A percentile compares a stretch with the other conserved stretches of the same genome.
These are phyloP conservation scores for Pythium graminicola DNA, from an alignment of 352 stramenopile genomes.

Conservation along the genomic window DNA sequence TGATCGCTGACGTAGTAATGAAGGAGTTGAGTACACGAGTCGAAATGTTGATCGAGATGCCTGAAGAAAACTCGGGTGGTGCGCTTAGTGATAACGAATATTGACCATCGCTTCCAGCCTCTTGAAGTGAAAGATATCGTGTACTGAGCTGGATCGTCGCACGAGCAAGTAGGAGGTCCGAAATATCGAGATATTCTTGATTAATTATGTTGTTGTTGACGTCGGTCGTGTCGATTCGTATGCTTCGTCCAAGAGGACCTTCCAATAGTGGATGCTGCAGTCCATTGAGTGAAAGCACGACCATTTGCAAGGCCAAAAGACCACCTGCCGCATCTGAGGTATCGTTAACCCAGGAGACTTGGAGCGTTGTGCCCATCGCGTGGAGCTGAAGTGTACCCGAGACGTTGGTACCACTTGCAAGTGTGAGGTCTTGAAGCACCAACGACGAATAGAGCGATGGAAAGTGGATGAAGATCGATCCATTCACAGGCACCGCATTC, in stretches of 20 bases:
- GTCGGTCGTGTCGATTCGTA: slow-evolving; percentile 53
- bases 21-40: not conserved
- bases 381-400: slow-evolving; percentile 4
- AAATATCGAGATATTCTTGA: slow-evolving; percentile 39
- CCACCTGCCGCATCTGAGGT: slow-evolving; percentile 5
- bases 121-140: slow-evolving; percentile 17
- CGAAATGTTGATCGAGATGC: slow-evolving; percentile 18
- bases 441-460: slow-evolving; percentile 39
- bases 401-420: not conserved
- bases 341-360: slow-evolving; percentile 6
- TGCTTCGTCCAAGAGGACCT: slow-evolving; percentile 34
- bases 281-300: slow-evolving; percentile 27
- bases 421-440: not conserved
- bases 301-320: slow-evolving; percentile 21
- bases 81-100: slow-evolving; percentile 46
- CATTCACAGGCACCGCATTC: slow-evolving; percentile 32
- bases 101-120: not conserved
- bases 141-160: slow-evolving; percentile 35
- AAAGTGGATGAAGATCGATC: slow-evolving; percentile 39
- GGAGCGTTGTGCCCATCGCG: not conserved
- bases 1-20: slow-evolving; percentile 6
- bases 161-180: slow-evolving; percentile 27
- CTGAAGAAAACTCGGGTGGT: slow-evolving; percentile 23
- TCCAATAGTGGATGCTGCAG: slow-evolving; percentile 47
- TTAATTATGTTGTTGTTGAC: slow-evolving; percentile 36